Percentiles rank a stretch among this genome's conserved stretches.
phyloP scores from a whole-genome alignment of 2,329 filamentous ascomycete species.

The Pseudonectria buxi region DNA sequence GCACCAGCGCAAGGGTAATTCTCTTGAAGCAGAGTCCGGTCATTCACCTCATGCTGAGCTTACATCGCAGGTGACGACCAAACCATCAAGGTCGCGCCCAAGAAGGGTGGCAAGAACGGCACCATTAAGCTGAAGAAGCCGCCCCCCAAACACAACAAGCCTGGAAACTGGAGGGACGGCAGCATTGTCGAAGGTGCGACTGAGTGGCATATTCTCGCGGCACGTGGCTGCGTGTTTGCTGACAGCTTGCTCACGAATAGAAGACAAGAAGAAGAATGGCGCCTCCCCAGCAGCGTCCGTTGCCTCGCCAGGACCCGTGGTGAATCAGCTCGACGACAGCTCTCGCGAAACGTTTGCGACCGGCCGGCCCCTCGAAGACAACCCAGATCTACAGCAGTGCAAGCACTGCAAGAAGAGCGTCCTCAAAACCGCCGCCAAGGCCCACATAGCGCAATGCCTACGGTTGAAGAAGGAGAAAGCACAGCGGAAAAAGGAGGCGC shows the following conservation, averaged over 20 bases:
- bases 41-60: slow-evolving; percentile 9
- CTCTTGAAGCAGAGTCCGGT: slow-evolving; percentile 2
- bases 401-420: slow-evolving; percentile 93
- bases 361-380: slow-evolving; percentile 74
- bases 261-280: slow-evolving; percentile 49
- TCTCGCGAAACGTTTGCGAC: slow-evolving; percentile 74
- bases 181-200: slow-evolving; percentile 54
- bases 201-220: slow-evolving; percentile 2
- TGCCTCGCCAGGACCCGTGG: slow-evolving; percentile 47
- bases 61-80: slow-evolving; percentile 42
- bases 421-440: slow-evolving; percentile 64
- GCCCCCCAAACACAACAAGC: slow-evolving; percentile 55
- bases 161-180: slow-evolving; percentile 67
- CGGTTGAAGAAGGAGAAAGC: slow-evolving; percentile 79
- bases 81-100: slow-evolving; percentile 57
- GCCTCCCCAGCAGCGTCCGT: slow-evolving; percentile 36
- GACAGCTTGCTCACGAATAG: slow-evolving; percentile 19
- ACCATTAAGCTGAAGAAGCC: slow-evolving; percentile 58
- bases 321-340: slow-evolving; percentile 66
- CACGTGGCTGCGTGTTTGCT: slow-evolving; percentile 2
- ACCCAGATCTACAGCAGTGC: slow-evolving; percentile 73
- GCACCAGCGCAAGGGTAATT: neutral
- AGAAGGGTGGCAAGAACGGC: slow-evolving; percentile 45
- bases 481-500: slow-evolving; percentile 67
- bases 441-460: slow-evolving; percentile 78